Base-by-base conservation (phyloP, 305 asterid genomes). In the Solanum chacoense region DNA sequence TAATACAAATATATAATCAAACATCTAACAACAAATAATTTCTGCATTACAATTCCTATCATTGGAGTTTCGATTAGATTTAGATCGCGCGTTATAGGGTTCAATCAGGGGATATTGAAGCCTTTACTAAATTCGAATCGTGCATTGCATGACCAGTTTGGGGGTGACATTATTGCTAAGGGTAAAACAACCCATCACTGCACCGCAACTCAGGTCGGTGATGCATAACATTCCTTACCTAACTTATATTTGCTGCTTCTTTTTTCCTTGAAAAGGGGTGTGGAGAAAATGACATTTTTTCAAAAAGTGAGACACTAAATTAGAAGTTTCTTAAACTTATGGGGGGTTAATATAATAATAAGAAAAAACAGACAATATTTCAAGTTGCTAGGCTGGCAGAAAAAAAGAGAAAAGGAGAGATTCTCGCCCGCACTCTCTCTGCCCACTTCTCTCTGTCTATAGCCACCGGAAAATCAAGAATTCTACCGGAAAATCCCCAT, bases 371-470 rank as follows among this genome's bases (percentile, higher is more conserved):
- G 69, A 80, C 86, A 45, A 50, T 83, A 83, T 83, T 29, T 2
- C 20, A 45, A 50, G 11, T 50, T 45, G 72, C 42, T 83, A 86
- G 81, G 71, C 80, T 69, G 81, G 71, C 40, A 71, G 37, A 34
- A n/a, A 35, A 32, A n/a, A 13, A 65, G 20, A 63, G 24, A 74
- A 45, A 34, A 31, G 72, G 85, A 35, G 89, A 87, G 89, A 87
- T 87, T 87, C 89, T 87, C 86, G 20, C 35, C 13, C 65, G 72
- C 72, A 37, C 89, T 75, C 89, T 34, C 69, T 32, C 89, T 87
- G 59, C 69, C 76, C 89, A 75, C 35, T 69, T 87, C 89, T 81
- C 73, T 16, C 18, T 87, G 85, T 76, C 86, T 76, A 28, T 14
- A 29, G 28, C 14, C 75, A 29, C 75, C 89, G 89, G 88, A 10